Base-by-base conservation (phyloP, 2,329 filamentous ascomycete genomes). In the Colletotrichum ledebouriae region DNA sequence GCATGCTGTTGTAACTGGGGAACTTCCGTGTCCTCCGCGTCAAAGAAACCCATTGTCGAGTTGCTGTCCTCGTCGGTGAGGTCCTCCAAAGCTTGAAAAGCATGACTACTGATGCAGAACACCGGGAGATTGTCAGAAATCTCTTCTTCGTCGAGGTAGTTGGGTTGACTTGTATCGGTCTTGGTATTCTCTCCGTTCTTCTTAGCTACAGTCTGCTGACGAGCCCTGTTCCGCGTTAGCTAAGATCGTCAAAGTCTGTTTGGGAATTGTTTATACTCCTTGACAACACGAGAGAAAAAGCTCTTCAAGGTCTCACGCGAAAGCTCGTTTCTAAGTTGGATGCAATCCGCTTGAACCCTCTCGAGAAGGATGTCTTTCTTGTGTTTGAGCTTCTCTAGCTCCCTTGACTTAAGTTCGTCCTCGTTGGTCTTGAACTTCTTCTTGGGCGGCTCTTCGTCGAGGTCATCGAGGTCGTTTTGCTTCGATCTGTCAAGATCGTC, bases 31-130 rank as follows among this genome's bases (percentile, higher is more conserved):
- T 90, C 84, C 3, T 86, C 80, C 0, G 78, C 42, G 3, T 78
- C 75, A 1, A 76, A 75, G 73, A 90, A 92, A 0, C 88, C 88
- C n/a, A 81, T 77, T 2, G 86, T 80, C 6, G 77, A 71, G 2
- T 80, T 71, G 2, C 80, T 22, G 6, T 47, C 13, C 2, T 56
- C 13, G 1, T 33, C 41, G 1, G 41, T 6, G 2, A 63, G 5
- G 1, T 90, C 88, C 47, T 85, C 84, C 20, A 91, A 77, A 71
- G 87, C 87, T 71, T 91, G 88, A 62, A 90, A 92, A 0, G 85
- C 88, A 53, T 85, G 80, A 55, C 85, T 87, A 63, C 86, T 89
- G n/a, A 90, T 86, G 68, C 89, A 91, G 73, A 91, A 92, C 2
- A 92, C 88, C 0, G 87, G 85, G 0, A 92, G 78, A 1, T 79